Evolutionary conservation across 2,329 filamentous ascomycete species (phyloP).

Genomic region (Chaetomiaceae sp.): DNA sequence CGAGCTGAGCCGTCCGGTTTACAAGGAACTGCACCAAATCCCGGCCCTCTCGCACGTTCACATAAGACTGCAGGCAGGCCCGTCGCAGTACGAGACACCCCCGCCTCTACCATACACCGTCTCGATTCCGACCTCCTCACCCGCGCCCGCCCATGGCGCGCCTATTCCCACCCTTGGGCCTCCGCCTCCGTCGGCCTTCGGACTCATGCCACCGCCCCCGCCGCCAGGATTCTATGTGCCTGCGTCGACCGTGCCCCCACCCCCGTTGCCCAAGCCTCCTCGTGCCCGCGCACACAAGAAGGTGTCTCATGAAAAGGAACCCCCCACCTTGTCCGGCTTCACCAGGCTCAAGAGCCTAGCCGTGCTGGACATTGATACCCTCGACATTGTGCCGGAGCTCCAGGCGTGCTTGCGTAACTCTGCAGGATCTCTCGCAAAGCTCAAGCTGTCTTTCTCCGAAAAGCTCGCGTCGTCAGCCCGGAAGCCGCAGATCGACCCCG

Average conservation of each 20-base stretch:
- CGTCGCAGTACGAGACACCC: constrained; percentile 49
- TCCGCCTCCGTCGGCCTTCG: constrained; percentile 20
- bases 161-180: constrained; percentile 19
- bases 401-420: constrained; percentile 52
- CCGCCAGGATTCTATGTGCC: constrained; percentile 27
- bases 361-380: constrained; percentile 57
- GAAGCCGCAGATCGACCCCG: constrained; percentile 38
- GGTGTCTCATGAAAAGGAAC: constrained; percentile 33
- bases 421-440: constrained; percentile 48
- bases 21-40: constrained; percentile 53
- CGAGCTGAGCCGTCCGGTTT: constrained; percentile 56
- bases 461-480: constrained; percentile 44
- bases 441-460: constrained; percentile 57
- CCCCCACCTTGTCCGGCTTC: constrained; percentile 55
- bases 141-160: constrained; percentile 22
- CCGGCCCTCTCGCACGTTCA: constrained; percentile 49
- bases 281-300: constrained; percentile 37
- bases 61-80: constrained; percentile 55
- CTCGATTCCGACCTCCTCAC: constrained; percentile 18
- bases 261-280: constrained; percentile 35
- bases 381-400: constrained; percentile 54
- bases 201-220: constrained; percentile 19
- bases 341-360: constrained; percentile 49
- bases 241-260: constrained; percentile 30
- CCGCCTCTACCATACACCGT: constrained; percentile 41